phyloP scores from a whole-genome alignment of 2,329 filamentous ascomycete genomes.

The Penicillium sp. region DNA sequence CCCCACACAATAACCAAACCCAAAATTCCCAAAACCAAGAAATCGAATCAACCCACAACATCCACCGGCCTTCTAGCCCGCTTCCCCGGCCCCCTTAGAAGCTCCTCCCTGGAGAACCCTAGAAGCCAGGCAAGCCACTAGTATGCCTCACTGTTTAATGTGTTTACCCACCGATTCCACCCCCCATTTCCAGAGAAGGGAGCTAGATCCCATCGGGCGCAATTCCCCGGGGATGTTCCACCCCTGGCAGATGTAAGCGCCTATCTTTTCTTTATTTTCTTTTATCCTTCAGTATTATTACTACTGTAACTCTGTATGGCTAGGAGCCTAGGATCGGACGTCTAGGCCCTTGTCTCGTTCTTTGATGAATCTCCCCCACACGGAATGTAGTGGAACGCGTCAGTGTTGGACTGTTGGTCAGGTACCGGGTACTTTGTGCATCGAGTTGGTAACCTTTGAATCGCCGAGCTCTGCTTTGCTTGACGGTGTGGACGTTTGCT shows the following conservation, averaged over 20 bases:
- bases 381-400: constrained; percentile 7
- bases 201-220: constrained; percentile 12
- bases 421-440: not conserved
- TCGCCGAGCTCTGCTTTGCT: not conserved
- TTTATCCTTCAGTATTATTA: too few relatives aligned
- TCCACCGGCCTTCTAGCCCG: not conserved
- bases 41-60: too few relatives aligned
- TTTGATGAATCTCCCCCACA: constrained; percentile 9
- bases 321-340: not conserved
- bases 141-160: not conserved
- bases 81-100: constrained; percentile 7
- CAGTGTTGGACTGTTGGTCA: not conserved
- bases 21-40: not conserved
- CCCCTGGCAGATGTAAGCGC: not conserved
- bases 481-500: not conserved
- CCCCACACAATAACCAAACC: not conserved
- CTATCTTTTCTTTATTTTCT: not conserved
- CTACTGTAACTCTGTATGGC: too few relatives aligned
- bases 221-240: not conserved
- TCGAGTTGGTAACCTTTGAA: not conserved
- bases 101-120: not conserved
- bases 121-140: not conserved
- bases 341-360: not conserved
- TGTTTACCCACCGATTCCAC: not conserved
- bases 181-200: constrained; percentile 10